A percentile compares a stretch with the other conserved stretches of the same genome.
phyloP scores from a whole-genome alignment of 345 rosid genomes.

The Melaleuca alternifolia region DNA sequence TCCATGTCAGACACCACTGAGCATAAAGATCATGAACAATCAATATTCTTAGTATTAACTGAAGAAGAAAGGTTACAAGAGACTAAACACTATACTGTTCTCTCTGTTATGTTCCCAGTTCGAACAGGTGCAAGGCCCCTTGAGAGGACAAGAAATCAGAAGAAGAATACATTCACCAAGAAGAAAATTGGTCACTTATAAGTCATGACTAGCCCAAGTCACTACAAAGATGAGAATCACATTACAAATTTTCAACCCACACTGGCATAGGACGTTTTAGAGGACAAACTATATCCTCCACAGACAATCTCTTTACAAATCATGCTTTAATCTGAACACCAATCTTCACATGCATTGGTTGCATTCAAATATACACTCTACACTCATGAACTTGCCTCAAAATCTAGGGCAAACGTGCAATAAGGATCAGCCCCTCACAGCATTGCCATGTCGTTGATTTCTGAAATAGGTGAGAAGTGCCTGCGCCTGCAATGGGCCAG shows the following conservation, averaged over 20 bases:
- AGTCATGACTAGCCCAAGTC: background rate
- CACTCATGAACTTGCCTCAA: constrained; percentile 8
- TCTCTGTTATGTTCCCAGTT: background rate
- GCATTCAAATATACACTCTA: constrained; percentile 32
- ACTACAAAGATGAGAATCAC: background rate
- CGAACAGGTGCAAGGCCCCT: background rate
- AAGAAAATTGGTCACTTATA: background rate
- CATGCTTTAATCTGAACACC: constrained; percentile 2
- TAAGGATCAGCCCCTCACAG: constrained; percentile 49
- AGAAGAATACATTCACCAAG: background rate
- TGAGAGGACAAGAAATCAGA: background rate
- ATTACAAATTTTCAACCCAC: background rate
- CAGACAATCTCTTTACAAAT: constrained; percentile 19
- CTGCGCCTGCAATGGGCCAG: constrained; percentile 58
- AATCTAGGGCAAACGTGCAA: constrained; percentile 3
- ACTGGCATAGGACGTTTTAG: background rate
- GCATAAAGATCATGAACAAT: background rate
- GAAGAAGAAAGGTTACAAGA: background rate
- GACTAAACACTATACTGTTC: background rate
- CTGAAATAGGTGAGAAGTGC: constrained; percentile 67
- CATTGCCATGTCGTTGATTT: constrained; percentile 63
- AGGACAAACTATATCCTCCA: background rate
- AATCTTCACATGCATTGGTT: constrained; percentile 25
- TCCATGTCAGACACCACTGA: background rate
- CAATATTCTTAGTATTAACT: background rate